Evolutionary conservation across 139 green algal genomes (phyloP).

Genomic region (Yamagishiella unicocca): DNA sequence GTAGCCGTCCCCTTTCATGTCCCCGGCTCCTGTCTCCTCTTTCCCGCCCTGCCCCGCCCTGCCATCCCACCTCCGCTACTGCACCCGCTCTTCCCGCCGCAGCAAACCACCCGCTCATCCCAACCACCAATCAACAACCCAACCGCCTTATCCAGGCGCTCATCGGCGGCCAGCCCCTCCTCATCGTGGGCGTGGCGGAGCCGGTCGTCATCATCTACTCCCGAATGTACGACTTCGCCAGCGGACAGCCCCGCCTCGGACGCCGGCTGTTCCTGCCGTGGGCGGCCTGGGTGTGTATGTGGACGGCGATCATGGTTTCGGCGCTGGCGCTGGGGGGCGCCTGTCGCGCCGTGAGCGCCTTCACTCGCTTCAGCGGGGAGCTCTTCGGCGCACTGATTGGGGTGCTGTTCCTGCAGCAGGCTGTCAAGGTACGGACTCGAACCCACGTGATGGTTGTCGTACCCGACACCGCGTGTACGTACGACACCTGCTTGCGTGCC

Average conservation of each 20-base stretch:
- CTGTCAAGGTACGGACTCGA: conserved; percentile 68
- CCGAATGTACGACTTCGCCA: conserved; percentile 82
- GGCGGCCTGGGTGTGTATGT: conserved; percentile 83
- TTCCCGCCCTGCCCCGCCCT: too few relatives aligned
- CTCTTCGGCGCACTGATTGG: conserved; percentile 93
- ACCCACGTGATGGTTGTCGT: neutral
- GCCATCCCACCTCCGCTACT: neutral
- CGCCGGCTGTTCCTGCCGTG: conserved; percentile 65
- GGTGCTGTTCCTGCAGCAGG: conserved; percentile 91
- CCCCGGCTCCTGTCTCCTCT: neutral
- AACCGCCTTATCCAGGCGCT: conserved; percentile 66
- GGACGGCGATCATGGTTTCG: conserved; percentile 75
- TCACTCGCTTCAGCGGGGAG: conserved; percentile 91
- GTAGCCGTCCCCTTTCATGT: neutral
- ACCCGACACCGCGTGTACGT: neutral
- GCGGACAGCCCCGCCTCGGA: conserved; percentile 13
- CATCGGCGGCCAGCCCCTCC: conserved; percentile 89
- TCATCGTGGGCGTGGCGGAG: conserved; percentile 95
- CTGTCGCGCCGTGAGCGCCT: conserved; percentile 70
- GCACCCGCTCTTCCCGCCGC: neutral
- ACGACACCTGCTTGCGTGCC: neutral
- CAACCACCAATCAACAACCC: neutral
- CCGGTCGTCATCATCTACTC: conserved; percentile 88
- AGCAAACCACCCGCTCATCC: neutral
- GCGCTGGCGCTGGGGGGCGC: conserved; percentile 67